Evolutionary conservation across 768 basidiomycete genomes (phyloP), one percentile per base, ranked within the genome.

Genomic region (Amanita subjunquillea): DNA sequence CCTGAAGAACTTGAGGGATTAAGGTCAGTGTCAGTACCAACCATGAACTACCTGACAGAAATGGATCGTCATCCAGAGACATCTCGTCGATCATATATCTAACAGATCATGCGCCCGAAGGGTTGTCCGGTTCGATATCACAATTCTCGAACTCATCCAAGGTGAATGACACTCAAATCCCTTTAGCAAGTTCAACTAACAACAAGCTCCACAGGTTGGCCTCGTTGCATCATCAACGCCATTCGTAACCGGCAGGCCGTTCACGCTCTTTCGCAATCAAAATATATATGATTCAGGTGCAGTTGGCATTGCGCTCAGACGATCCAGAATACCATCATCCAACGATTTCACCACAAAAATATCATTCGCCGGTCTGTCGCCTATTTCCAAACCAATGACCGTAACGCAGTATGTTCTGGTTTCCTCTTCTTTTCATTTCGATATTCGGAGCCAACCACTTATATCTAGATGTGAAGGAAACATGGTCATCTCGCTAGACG

Each of bases 181-280:
- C 12, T 17, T 36, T 29, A 34, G 25, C 27, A 15, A 44, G 43
- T 25, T 8, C 15, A 7, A 43, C 43, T 42, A 22, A 42, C 43
- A 29, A 17, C 43, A 29, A 17, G 15, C 3, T 32, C 25, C 39
- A 43, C 22, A 87, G 80, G 65, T 87, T 49, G 85, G 87, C 3
- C 71, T 90, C 17, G 64, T 85, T 20, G 83, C 82, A 0, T 72
- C 87, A 0, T 83, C 87, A 2, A 91, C 89, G 2, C 87, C 87
- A 0, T 91, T 91, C 62, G 67, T 87, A 4, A 90, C 86, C 1
- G 89, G 87, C 12, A 69, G 83, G 17, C 81, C 83, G 0, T 77
- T 83, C 27, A 90, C 88, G 0, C 68, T 91, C 8, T 80, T 89
- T 54, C 65, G 74, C 54, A 76, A 84, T 47, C 67, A 71, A 36